A percentile compares a stretch with the other conserved stretches of the same genome.
These are phyloP conservation scores for Emydomyces testavorans DNA, from an alignment of 2,329 filamentous ascomycete genomes.

Conservation along the genomic window DNA sequence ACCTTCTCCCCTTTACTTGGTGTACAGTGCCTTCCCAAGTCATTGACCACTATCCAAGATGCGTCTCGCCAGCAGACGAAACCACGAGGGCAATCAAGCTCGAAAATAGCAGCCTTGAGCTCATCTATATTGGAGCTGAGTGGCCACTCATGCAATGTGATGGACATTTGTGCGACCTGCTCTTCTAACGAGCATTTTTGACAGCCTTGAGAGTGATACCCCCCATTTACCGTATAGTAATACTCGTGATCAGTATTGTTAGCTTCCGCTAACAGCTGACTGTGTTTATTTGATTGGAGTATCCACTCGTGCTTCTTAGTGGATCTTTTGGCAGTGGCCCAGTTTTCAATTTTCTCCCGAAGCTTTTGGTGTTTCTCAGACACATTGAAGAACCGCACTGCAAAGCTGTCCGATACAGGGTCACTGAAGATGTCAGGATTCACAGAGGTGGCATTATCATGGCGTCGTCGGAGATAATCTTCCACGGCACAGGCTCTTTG, in stretches of 20 bases:
- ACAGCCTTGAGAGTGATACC: slow-evolving; percentile 21
- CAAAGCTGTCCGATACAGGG: slow-evolving; percentile 34
- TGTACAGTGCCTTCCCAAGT: neutral
- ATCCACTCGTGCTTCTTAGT: slow-evolving; percentile 26
- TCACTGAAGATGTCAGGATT: slow-evolving; percentile 29
- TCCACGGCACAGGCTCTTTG: slow-evolving; percentile 38
- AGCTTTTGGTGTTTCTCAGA: slow-evolving; percentile 34
- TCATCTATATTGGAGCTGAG: slow-evolving; percentile 28
- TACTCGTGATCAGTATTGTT: slow-evolving; percentile 11
- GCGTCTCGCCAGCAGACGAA: slow-evolving; percentile 42
- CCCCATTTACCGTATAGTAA: slow-evolving; percentile 9
- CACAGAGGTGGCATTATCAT: slow-evolving; percentile 10
- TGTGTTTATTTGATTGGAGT: slow-evolving; percentile 19
- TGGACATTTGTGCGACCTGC: slow-evolving; percentile 32
- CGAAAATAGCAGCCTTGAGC: slow-evolving; percentile 43
- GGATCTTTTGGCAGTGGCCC: slow-evolving; percentile 30
- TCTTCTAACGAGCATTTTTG: slow-evolving; percentile 27
- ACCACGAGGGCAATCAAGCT: slow-evolving; percentile 35
- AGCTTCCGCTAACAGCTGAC: slow-evolving; percentile 19
- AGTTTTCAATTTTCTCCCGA: slow-evolving; percentile 28
- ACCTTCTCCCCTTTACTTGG: neutral
- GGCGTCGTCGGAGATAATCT: slow-evolving; percentile 35
- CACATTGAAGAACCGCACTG: slow-evolving; percentile 39
- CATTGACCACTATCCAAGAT: slow-evolving; percentile 26
- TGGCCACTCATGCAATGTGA: slow-evolving; percentile 47